A percentile compares a stretch with the other conserved stretches of the same genome.
phyloP scores from a whole-genome alignment of 805 yeast species.

The Ogataea trehaloabstinens region DNA sequence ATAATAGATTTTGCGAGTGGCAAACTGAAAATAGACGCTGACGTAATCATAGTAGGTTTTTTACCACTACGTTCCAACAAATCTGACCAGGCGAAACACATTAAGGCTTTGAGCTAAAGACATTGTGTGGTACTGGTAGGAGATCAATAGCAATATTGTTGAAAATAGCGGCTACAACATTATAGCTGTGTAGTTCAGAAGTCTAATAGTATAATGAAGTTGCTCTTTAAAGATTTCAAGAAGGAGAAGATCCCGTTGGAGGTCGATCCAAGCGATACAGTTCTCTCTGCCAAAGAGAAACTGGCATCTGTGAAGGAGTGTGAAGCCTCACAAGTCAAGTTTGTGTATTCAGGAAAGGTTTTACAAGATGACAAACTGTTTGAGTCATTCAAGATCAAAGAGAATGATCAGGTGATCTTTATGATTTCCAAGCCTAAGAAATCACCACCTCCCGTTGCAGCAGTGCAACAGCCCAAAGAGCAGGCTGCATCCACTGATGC shows the following conservation, averaged over 20 bases:
- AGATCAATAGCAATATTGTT: too few relatives aligned
- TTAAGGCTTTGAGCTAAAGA: too few relatives aligned
- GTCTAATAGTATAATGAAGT: slow-evolving; percentile 50
- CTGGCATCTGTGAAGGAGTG: slow-evolving; percentile 68
- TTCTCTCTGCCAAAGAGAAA: slow-evolving; percentile 65
- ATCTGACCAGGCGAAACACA: too few relatives aligned
- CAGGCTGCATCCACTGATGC: slow-evolving; percentile 23
- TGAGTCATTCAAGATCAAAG: slow-evolving; percentile 71
- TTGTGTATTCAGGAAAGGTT: slow-evolving; percentile 88
- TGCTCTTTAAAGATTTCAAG: slow-evolving; percentile 87
- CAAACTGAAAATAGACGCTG: too few relatives aligned
- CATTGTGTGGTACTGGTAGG: too few relatives aligned
- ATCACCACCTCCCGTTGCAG: slow-evolving; percentile 23
- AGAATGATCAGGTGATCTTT: slow-evolving; percentile 84
- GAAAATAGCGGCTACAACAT: too few relatives aligned
- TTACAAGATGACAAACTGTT: slow-evolving; percentile 79
- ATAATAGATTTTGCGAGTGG: too few relatives aligned
- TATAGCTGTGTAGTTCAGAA: background rate
- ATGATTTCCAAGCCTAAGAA: slow-evolving; percentile 70
- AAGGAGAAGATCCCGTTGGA: slow-evolving; percentile 84
- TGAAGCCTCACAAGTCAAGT: slow-evolving; percentile 72
- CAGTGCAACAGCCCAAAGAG: slow-evolving; percentile 17
- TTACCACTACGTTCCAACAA: too few relatives aligned
- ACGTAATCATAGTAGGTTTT: too few relatives aligned
- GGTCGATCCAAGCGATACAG: slow-evolving; percentile 66